phyloP scores from a whole-genome alignment of 192 early-diverging fungal genomes.

The Paraglomus occultum region DNA sequence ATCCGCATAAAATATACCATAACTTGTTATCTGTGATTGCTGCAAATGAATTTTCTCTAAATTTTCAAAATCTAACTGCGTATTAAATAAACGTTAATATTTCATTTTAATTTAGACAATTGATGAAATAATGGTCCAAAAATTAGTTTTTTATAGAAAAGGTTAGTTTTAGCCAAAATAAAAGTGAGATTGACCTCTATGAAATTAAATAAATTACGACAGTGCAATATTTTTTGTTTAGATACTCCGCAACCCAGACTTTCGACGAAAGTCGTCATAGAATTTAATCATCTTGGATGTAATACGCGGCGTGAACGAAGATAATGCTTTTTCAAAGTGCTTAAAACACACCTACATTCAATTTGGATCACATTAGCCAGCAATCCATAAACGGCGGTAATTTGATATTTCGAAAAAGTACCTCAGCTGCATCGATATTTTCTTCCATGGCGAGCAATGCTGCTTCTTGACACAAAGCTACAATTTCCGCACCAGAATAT shows the following conservation, averaged over 20 bases:
- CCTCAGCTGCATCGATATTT: constrained; percentile 47
- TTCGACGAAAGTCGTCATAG: constrained; percentile 70
- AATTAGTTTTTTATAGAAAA: no score
- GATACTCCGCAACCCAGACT: constrained; percentile 51
- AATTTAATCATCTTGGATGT: constrained; percentile 89
- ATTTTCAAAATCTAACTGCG: no score
- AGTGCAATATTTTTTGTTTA: constrained; percentile 7
- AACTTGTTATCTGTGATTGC: no score
- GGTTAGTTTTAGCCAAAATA: no score
- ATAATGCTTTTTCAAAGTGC: constrained; percentile 68
- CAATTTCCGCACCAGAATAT: constrained; percentile 94
- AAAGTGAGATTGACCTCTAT: no score
- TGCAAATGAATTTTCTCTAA: no score
- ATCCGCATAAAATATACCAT: no score
- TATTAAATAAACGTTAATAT: no score
- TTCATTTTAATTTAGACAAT: no score
- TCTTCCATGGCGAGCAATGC: constrained; percentile 92
- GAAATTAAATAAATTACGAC: no score
- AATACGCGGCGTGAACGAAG: constrained; percentile 69
- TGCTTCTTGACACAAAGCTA: constrained; percentile 91
- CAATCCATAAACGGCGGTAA: not conserved
- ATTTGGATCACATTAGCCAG: constrained; percentile 20
- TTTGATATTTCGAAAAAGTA: constrained; percentile 27
- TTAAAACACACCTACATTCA: constrained; percentile 44
- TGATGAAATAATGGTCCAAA: no score